phyloP scores from a whole-genome alignment of 768 basidiomycete species.

The Tylopilus sp. region DNA sequence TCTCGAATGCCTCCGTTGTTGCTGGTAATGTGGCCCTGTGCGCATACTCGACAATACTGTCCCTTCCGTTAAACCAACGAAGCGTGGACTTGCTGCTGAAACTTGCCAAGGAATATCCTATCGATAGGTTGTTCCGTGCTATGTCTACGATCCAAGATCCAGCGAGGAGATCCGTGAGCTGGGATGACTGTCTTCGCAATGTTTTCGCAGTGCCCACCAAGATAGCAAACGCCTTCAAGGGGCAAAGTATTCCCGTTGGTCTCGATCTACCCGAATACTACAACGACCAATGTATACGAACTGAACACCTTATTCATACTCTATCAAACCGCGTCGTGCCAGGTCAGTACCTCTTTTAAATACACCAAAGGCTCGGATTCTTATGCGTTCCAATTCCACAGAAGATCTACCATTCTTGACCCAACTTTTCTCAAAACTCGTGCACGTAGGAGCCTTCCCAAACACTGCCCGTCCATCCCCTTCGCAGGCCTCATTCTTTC shows the following conservation, averaged over 20 bases:
- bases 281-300: slow-evolving; percentile 47
- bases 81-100: slow-evolving; percentile 50
- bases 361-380: slow-evolving; percentile 5
- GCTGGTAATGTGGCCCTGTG: slow-evolving; percentile 53
- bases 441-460: slow-evolving; percentile 66
- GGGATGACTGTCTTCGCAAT: slow-evolving; percentile 77
- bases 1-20: slow-evolving; percentile 45
- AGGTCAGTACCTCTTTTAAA: slow-evolving; percentile 38
- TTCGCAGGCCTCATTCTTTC: slow-evolving; percentile 75
- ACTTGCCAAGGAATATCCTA: slow-evolving; percentile 60
- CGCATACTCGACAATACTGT: slow-evolving; percentile 65
- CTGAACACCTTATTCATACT: slow-evolving; percentile 48
- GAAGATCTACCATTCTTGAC: slow-evolving; percentile 37
- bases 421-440: slow-evolving; percentile 63
- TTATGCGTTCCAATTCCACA: slow-evolving; percentile 30
- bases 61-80: slow-evolving; percentile 45
- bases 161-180: slow-evolving; percentile 39
- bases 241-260: slow-evolving; percentile 39
- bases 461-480: slow-evolving; percentile 42
- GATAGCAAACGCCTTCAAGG: slow-evolving; percentile 67
- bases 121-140: slow-evolving; percentile 62
- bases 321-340: slow-evolving; percentile 35
- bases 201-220: slow-evolving; percentile 68
- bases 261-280: slow-evolving; percentile 61
- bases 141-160: slow-evolving; percentile 36